Evolutionary conservation across 1,284 basidiomycete species (phyloP).

Genomic region (Cryptococcus sp.): DNA sequence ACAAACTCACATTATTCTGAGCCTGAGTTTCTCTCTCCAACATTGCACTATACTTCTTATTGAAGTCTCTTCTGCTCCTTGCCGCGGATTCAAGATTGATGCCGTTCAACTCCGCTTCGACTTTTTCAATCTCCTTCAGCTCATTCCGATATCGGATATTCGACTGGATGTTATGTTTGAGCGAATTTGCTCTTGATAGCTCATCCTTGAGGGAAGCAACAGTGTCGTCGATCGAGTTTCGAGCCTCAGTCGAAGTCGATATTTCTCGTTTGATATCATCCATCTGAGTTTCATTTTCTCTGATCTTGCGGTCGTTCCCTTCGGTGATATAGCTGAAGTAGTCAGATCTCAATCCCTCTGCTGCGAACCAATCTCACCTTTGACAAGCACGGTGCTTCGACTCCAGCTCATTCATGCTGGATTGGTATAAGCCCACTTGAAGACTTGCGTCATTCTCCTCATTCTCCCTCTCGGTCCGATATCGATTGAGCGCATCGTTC

Average conservation of each 20-base stretch:
- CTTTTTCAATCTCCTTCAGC: constrained; percentile 60
- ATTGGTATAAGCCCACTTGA: constrained; percentile 30
- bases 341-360: not conserved
- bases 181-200: constrained; percentile 59
- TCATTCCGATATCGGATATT: constrained; percentile 77
- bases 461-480: constrained; percentile 28
- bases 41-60: constrained; percentile 68
- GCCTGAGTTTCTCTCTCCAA: constrained; percentile 51
- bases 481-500: constrained; percentile 29
- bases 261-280: constrained; percentile 46
- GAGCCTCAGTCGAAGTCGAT: constrained; percentile 53
- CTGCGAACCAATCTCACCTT: constrained; percentile 14
- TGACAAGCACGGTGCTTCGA: constrained; percentile 36
- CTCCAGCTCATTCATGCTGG: constrained; percentile 34
- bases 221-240: constrained; percentile 56
- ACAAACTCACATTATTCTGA: constrained; percentile 59
- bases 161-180: constrained; percentile 70
- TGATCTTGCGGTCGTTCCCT: constrained; percentile 60
- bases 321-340: constrained; percentile 64
- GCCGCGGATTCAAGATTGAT: constrained; percentile 77
- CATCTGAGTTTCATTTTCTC: constrained; percentile 61
- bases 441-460: constrained; percentile 30
- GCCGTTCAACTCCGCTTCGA: constrained; percentile 67
- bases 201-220: constrained; percentile 52
- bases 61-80: constrained; percentile 73